These are phyloP conservation scores for Huntiella omanensis DNA, from an alignment of 2,329 filamentous ascomycete genomes.

Conservation along the genomic window DNA sequence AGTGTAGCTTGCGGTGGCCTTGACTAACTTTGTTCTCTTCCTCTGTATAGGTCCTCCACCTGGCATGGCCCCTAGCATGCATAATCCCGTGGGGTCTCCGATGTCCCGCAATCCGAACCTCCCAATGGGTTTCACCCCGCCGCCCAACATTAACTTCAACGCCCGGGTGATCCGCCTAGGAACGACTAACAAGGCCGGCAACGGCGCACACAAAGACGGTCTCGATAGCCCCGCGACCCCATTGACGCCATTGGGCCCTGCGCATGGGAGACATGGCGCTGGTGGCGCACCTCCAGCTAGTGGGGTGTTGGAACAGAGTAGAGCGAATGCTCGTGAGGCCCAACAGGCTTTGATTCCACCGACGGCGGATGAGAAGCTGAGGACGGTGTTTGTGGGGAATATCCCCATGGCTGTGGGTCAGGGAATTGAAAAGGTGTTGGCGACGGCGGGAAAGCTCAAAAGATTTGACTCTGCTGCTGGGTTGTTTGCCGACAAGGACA, in stretches of 20 bases:
- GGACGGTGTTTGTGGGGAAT: constrained; percentile 77
- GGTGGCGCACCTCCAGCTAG: not conserved
- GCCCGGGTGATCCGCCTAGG: constrained; percentile 90
- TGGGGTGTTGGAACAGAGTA: constrained; percentile 25
- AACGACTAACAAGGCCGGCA: constrained; percentile 46
- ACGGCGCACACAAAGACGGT: constrained; percentile 24
- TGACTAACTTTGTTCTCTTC: constrained; percentile 6
- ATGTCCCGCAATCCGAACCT: constrained; percentile 65
- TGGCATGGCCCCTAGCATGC: constrained; percentile 63
- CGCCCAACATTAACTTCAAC: constrained; percentile 95
- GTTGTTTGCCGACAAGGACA: constrained; percentile 31
- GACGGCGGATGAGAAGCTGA: constrained; percentile 73
- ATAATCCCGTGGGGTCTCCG: constrained; percentile 53
- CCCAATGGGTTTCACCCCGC: constrained; percentile 70
- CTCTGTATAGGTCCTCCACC: constrained; percentile 46
- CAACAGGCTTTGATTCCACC: constrained; percentile 61
- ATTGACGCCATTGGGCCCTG: not conserved
- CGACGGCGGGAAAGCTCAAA: constrained; percentile 57
- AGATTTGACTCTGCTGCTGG: constrained; percentile 65
- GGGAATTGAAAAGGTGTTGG: constrained; percentile 59
- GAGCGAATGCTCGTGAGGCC: constrained; percentile 46
- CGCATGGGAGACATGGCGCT: not conserved
- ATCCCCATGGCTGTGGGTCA: constrained; percentile 67
- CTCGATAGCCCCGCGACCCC: constrained; percentile 20
- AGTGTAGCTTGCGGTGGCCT: constrained; percentile 1